Evolutionary conservation across 1,284 basidiomycete species (phyloP), one percentile per base, ranked within the genome.

Genomic region (Cutaneotrichosporon sp.): DNA sequence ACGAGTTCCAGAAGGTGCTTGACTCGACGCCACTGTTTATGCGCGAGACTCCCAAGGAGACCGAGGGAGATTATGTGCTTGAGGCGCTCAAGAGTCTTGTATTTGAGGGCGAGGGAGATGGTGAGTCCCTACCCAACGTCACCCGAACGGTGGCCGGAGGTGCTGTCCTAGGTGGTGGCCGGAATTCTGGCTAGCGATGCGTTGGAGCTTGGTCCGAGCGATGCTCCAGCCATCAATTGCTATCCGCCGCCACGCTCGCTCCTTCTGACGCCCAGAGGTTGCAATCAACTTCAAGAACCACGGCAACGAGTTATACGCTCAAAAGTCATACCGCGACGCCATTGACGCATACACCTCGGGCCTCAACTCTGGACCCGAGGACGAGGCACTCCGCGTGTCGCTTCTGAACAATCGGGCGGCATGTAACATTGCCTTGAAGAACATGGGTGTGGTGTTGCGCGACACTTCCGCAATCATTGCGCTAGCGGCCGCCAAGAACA

Each of bases 241-340:
- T 26, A 26, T 3, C 26, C 26, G 7, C 47, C 47, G 8, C 47
- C 9, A 8, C 47, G n/a, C 21, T 22, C 18, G 2, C 22, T 22
- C 22, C 21, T 22, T 16, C 66, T 67, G 14, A 67, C 62, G 7
- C 22, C 13, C 71, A 96, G 96, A 99, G 79, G 84, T 92, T 69
- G 92, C 95, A 0, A 83, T 87, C 67, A 95, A 91, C 77, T 97
- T 97, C 81, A 97, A 97, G 79, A 87, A 91, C 61, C 92, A 97
- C 78, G 96, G 93, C 3, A 97, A 97, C 77, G 91, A 94, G 63
- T 93, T 97, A 73, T 97, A 91, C 82, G 88, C 87, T 67, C 89
- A 89, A 26, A 92, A 90, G 76, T 86, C 91, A 56, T 91, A 88
- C 79, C 85, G 89, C 34, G 95, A 99, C 77, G 96, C 96, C 2